Base-by-base conservation (phyloP, 1,284 basidiomycete genomes). In the Microbotryum scabiosae region DNA sequence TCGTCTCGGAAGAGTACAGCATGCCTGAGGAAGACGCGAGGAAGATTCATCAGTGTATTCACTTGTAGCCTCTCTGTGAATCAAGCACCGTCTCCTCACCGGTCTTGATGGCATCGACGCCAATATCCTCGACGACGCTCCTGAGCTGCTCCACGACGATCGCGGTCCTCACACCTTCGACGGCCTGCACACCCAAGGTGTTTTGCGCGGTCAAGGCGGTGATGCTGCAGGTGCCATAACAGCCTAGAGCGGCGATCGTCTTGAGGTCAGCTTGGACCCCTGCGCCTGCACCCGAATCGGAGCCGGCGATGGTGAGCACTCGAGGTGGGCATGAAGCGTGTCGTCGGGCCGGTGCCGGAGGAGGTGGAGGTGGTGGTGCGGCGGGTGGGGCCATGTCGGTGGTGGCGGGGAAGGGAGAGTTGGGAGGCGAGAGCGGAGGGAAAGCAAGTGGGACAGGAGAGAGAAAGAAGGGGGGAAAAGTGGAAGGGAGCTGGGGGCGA, bases 121-220 rank as follows among this genome's bases (percentile, higher is more conserved):
- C 76, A 32, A 90, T 82, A 71, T 97, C 93, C 9, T 80, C 78
- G n/a, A 90, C 73, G 5, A 97, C 81, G 0, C 84, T 83, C 23
- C 75, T 73, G 48, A 97, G 80, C 86, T 97, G 77, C 20, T 69
- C 48, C 5, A 57, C 44, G 18, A 76, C 70, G 60, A 75, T 72
- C 16, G 65, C 66, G 58, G 75, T 56, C 16, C 69, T 69, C 44
- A 72, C 67, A 5, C 69, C 66, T 56, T 74, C 72, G n/a, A 77
- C 80, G 88, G 87, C 72, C 84, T 88, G 83, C 0, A 97, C 91
- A 5, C 90, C 91, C 0, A 76, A 79, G 0, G 92, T 96, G 74
- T 96, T 96, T 73, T 97, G 93, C 0, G 92, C 88, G 0, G 90
- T 93, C 51, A 97, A 75, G 0, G 90, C 91, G 0, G 93, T 96